Evolutionary conservation across 2,329 filamentous ascomycete genomes (phyloP).

Genomic region (Fusarium odoratissimum): DNA sequence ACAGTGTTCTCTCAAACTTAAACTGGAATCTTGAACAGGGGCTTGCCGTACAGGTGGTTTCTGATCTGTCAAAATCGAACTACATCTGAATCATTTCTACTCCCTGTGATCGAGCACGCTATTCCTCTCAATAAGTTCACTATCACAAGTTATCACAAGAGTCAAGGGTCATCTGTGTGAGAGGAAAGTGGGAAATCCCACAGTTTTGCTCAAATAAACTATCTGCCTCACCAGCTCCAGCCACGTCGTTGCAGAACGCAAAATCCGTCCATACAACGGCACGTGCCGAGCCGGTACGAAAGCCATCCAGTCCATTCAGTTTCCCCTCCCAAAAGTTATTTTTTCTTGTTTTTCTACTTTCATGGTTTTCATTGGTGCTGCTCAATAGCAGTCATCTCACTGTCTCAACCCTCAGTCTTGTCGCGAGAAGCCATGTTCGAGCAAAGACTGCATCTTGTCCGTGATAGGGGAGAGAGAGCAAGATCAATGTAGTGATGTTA

Average conservation of each 20-base stretch:
- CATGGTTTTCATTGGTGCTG: conserved; percentile 29
- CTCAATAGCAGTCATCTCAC: conserved; percentile 27
- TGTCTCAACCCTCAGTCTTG: conserved; percentile 20
- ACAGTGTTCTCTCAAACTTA: background rate
- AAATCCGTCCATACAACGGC: conserved; percentile 12
- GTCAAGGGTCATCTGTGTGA: conserved; percentile 5
- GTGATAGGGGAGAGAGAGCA: conserved; percentile 19
- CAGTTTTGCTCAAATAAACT: conserved; percentile 44
- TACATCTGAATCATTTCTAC: background rate
- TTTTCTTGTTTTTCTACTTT: conserved; percentile 45
- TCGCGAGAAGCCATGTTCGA: conserved; percentile 25
- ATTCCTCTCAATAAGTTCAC: background rate
- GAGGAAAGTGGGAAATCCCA: conserved; percentile 40
- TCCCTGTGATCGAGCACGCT: background rate
- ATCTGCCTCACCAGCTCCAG: conserved; percentile 41
- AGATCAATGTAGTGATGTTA: conserved; percentile 26
- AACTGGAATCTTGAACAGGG: background rate
- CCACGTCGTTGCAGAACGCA: conserved; percentile 14
- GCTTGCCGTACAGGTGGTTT: background rate
- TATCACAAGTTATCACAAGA: background rate
- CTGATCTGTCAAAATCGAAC: background rate
- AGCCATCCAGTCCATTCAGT: conserved; percentile 39
- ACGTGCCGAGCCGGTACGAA: conserved; percentile 40
- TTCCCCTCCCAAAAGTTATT: conserved; percentile 41
- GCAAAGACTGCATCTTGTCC: conserved; percentile 22